phyloP scores from a whole-genome alignment of 2,329 filamentous ascomycete genomes.

The Ascochyta pisi region DNA sequence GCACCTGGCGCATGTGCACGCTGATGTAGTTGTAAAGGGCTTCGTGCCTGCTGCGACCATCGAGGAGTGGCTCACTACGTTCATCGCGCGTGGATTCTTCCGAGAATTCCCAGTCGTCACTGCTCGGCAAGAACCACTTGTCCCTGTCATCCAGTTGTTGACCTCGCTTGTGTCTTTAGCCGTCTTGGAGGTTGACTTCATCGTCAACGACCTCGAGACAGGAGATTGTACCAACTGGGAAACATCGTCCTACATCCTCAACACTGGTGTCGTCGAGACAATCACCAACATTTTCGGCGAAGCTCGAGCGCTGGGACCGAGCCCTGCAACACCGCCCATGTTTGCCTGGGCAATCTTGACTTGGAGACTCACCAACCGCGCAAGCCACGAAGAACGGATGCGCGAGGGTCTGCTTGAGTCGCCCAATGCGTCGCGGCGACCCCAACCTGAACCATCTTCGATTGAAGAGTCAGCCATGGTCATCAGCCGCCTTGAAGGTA shows the following conservation, averaged over 20 bases:
- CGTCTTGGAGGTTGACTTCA: conserved; percentile 72
- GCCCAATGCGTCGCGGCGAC: conserved; percentile 19
- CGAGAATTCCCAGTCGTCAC: conserved; percentile 64
- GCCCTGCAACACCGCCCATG: conserved; percentile 73
- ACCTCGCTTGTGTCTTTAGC: conserved; percentile 73
- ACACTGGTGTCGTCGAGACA: conserved; percentile 71
- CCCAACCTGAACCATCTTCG: conserved; percentile 23
- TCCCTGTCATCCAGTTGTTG: conserved; percentile 71
- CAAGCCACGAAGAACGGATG: conserved; percentile 34
- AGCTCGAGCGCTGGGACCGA: conserved; percentile 60
- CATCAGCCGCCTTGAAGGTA: conserved; percentile 30
- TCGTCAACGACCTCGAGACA: conserved; percentile 56
- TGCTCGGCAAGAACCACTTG: conserved; percentile 53
- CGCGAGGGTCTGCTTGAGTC: conserved; percentile 38
- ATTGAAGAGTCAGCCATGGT: conserved; percentile 39
- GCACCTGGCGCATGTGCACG: conserved; percentile 73
- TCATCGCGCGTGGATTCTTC: conserved; percentile 63
- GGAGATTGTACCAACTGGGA: conserved; percentile 37
- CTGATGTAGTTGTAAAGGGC: conserved; percentile 59
- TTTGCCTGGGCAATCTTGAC: conserved; percentile 80
- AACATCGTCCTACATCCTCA: conserved; percentile 69
- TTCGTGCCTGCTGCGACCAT: conserved; percentile 42
- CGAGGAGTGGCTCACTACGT: conserved; percentile 43
- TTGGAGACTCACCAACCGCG: conserved; percentile 34
- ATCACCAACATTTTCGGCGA: conserved; percentile 75